phyloP scores from a whole-genome alignment of 306 rosid genomes.

The Cicer pinnatifidum region DNA sequence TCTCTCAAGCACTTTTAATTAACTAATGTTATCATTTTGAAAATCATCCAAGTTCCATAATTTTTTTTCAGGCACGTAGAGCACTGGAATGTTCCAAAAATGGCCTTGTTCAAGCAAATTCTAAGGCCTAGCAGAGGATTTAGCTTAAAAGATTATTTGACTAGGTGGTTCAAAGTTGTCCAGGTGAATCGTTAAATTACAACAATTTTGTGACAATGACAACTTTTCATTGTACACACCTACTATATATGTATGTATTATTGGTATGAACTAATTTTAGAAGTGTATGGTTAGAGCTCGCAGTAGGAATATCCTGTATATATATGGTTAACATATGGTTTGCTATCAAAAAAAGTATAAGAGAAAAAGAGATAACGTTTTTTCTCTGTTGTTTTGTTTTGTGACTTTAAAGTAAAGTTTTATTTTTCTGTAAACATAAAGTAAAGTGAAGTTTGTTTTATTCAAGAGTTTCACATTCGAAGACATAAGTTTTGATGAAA shows the following conservation, averaged over 20 bases:
- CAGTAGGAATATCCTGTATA: slow-evolving; percentile 23
- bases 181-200: slow-evolving; percentile 40
- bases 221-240: slow-evolving; percentile 13
- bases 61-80: slow-evolving; percentile 72
- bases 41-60: neutral
- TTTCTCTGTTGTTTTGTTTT: too few relatives aligned
- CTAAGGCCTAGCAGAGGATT: slow-evolving; percentile 71
- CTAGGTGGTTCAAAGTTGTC: slow-evolving; percentile 50
- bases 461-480: too few relatives aligned
- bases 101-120: slow-evolving; percentile 84
- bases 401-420: too few relatives aligned
- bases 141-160: slow-evolving; percentile 54
- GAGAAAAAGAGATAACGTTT: neutral
- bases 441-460: too few relatives aligned
- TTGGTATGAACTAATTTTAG: slow-evolving; percentile 2
- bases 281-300: slow-evolving; percentile 19
- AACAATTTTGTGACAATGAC: slow-evolving; percentile 20
- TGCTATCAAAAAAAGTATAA: neutral
- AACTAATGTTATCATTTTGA: slow-evolving; percentile 7
- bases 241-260: neutral
- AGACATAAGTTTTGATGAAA: too few relatives aligned
- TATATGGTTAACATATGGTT: slow-evolving; percentile 22
- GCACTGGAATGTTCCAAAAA: slow-evolving; percentile 96
- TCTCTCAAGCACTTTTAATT: neutral
- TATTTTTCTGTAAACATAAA: too few relatives aligned